These are phyloP conservation scores for Isoetes taiwanensis DNA, from an alignment of 75 land plant species.

Conservation along the genomic window DNA sequence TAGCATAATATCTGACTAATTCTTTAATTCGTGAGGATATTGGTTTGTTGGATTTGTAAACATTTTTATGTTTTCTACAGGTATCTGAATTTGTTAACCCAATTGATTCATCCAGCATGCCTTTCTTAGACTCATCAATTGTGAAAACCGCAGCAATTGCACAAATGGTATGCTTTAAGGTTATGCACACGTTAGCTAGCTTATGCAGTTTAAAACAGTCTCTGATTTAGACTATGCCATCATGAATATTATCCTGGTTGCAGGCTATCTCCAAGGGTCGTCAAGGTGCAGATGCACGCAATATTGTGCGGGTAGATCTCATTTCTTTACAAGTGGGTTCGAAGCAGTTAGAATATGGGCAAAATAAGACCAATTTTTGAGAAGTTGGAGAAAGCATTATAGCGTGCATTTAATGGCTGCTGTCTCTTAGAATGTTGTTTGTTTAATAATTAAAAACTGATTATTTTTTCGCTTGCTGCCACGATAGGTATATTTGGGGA, in stretches of 20 bases:
- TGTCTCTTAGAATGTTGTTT: too few relatives aligned
- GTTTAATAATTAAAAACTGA: too few relatives aligned
- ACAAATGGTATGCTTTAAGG: constrained; percentile 43
- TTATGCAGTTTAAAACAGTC: not conserved
- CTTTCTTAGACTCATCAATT: constrained; percentile 29
- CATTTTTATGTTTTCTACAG: constrained; percentile 19
- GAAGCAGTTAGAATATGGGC: too few relatives aligned
- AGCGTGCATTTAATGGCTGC: too few relatives aligned
- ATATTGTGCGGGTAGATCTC: constrained; percentile 49
- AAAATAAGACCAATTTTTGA: too few relatives aligned
- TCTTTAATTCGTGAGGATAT: not conserved
- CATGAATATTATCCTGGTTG: not conserved
- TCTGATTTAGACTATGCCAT: not conserved
- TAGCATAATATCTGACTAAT: not conserved
- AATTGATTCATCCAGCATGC: constrained; percentile 27
- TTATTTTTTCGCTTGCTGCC: too few relatives aligned
- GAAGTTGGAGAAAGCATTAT: too few relatives aligned
- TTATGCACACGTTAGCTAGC: not conserved
- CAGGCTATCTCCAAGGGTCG: constrained; percentile 81
- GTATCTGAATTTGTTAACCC: constrained; percentile 44
- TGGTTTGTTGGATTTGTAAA: not conserved
- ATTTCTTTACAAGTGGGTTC: too few relatives aligned
- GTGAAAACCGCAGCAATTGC: constrained; percentile 48
- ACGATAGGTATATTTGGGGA: constrained; percentile 90
- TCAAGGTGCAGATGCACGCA: constrained; percentile 81